Evolutionary conservation across 257 asterid genomes (phyloP), one percentile per base, ranked within the genome.

Genomic region (Marsdenia floribunda): DNA sequence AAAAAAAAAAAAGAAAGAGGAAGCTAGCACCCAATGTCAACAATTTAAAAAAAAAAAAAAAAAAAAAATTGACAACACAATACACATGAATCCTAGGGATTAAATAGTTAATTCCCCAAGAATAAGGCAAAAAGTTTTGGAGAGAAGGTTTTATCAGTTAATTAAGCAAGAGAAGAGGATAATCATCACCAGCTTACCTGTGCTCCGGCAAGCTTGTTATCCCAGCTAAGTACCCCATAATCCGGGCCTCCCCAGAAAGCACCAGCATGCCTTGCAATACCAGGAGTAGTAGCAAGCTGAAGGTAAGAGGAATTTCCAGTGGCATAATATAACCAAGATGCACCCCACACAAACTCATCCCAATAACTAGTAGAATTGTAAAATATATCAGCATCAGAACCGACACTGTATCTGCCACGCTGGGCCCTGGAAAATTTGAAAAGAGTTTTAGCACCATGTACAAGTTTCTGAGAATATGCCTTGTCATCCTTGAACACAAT

Each of bases 191-290:
- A 16, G 78, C 86, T 85, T 82, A 94, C 98, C 86, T 94, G 99
- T 44, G 97, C 83, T 76, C 99, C 99, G 73, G 99, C 85, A 73
- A 94, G 97, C 78, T 94, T 94, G 78, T 87, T 92, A 63, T 94
- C 99, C 99, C 99, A 94, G 83, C 90, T 94, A 22, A 87, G 82
- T 35, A 94, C 96, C 29, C 99, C 99, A n/a, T 94, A 94, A 75
- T 77, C 88, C 11, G 96, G 94, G 72, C 99, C 96, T 49, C 96
- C 97, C 93, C 90, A 87, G 76, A 92, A 94, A 50, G 99, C 99
- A 79, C 97, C 99, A 2, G 99, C 99, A 73, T 94, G 97, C 73
- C 65, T 90, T 37, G 92, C 97, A 12, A 92, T 67, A 65, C 89
- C 90, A 50, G 95, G 90, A 77, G 86, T 82, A 0, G 99, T 94